Conservation (phyloP, 768 basidiomycete genomes). For the Leucocoprinus birnbaumii region DNA sequence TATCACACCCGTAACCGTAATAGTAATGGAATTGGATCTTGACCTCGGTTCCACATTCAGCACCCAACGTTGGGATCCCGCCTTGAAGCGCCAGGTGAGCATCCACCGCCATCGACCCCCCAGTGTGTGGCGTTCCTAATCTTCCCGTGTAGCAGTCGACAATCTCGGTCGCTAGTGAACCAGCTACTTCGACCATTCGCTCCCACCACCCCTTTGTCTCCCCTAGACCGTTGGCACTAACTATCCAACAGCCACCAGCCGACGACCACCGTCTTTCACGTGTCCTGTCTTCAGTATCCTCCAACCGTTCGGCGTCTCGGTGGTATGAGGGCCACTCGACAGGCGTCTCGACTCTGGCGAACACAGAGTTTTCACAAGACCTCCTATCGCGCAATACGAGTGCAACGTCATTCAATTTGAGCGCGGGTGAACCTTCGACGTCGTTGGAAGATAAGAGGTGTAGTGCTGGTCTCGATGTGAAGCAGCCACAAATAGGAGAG, state of each 20-base stretch:
- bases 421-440: not conserved
- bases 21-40: too few relatives aligned
- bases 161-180: not conserved
- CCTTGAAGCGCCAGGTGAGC: not conserved
- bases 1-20: not conserved
- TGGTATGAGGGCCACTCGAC: not conserved
- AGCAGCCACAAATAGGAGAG: not conserved
- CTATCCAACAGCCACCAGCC: not conserved
- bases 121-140: not conserved
- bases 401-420: not conserved
- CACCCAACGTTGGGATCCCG: constrained; percentile 2
- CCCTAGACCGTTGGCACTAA: not conserved
- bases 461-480: not conserved
- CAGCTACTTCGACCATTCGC: not conserved
- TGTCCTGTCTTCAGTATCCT: not conserved
- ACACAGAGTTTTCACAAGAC: not conserved
- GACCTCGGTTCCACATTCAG: not conserved
- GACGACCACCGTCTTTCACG: not conserved
- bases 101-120: not conserved
- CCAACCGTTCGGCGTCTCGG: not conserved
- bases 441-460: not conserved
- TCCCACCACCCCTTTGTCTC: not conserved
- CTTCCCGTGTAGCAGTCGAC: not conserved
- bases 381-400: not conserved
- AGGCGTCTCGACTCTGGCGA: not conserved